phyloP scores from a whole-genome alignment of 768 basidiomycete species.

The Serpula lacrymans region DNA sequence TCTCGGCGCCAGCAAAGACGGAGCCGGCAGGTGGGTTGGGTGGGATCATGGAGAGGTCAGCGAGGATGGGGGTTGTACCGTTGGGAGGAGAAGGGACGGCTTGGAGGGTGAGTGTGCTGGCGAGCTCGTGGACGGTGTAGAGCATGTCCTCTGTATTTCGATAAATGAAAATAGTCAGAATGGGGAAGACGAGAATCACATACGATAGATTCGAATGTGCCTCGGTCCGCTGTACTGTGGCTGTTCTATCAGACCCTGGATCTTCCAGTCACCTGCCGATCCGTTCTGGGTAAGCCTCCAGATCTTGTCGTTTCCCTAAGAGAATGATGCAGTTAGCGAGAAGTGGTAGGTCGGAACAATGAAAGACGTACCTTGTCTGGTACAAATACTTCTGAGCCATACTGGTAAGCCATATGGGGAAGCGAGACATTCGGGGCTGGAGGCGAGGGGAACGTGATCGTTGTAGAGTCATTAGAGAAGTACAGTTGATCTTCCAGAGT shows the following conservation, averaged over 20 bases:
- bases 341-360: not conserved
- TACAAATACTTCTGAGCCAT: constrained; percentile 54
- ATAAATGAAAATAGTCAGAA: not conserved
- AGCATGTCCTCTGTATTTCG: constrained; percentile 41
- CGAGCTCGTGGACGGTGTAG: constrained; percentile 53
- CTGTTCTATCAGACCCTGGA: constrained; percentile 60
- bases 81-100: constrained; percentile 43
- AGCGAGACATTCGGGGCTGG: constrained; percentile 40
- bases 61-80: constrained; percentile 48
- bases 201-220: constrained; percentile 39
- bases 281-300: constrained; percentile 56
- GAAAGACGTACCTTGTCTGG: constrained; percentile 54
- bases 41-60: constrained; percentile 47
- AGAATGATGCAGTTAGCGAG: not conserved
- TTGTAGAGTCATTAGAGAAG: constrained; percentile 30
- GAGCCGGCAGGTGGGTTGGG: constrained; percentile 36
- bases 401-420: constrained; percentile 64
- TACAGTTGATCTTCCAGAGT: constrained; percentile 36
- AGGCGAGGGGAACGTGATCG: constrained; percentile 54
- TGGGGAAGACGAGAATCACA: not conserved
- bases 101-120: constrained; percentile 57
- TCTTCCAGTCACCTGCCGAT: constrained; percentile 41
- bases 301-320: constrained; percentile 62
- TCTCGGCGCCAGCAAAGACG: constrained; percentile 53
- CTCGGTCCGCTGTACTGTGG: constrained; percentile 66